Evolutionary conservation across 2,329 filamentous ascomycete genomes (phyloP).

Genomic region (Fusarium sp.): DNA sequence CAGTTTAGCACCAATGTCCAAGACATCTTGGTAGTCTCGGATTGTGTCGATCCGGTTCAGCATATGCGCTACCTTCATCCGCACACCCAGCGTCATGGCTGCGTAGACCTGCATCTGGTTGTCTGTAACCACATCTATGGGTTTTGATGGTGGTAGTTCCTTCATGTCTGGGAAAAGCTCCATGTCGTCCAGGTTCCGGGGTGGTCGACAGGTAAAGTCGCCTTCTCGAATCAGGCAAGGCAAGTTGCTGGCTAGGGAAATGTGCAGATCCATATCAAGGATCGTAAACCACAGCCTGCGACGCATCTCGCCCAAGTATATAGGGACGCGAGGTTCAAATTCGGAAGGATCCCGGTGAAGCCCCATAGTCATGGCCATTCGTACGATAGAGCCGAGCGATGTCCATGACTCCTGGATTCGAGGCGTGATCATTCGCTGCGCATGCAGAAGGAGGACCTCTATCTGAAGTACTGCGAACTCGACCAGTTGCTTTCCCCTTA

Average conservation of each 20-base stretch:
- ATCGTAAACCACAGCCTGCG: constrained; percentile 66
- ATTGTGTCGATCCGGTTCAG: constrained; percentile 62
- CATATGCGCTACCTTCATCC: constrained; percentile 60
- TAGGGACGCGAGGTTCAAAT: constrained; percentile 57
- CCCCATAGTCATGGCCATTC: constrained; percentile 68
- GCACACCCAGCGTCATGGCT: constrained; percentile 58
- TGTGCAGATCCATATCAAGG: constrained; percentile 64
- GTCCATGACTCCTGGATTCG: constrained; percentile 63
- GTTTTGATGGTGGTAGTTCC: constrained; percentile 58
- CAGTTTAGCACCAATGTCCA: constrained; percentile 63
- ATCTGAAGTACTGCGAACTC: constrained; percentile 64
- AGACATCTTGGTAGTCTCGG: constrained; percentile 61
- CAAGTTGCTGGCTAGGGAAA: constrained; percentile 62
- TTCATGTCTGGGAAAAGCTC: constrained; percentile 60
- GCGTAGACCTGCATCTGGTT: constrained; percentile 64
- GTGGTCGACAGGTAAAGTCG: constrained; percentile 63
- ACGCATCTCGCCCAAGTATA: constrained; percentile 62
- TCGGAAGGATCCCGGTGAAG: constrained; percentile 66
- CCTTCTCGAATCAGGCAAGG: constrained; percentile 61
- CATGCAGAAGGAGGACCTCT: constrained; percentile 62
- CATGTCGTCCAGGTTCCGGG: constrained; percentile 62
- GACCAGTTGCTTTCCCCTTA: constrained; percentile 62
- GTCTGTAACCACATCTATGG: constrained; percentile 62
- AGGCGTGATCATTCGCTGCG: constrained; percentile 61
- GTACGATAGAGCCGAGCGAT: constrained; percentile 63